Evolutionary conservation across 2,329 filamentous ascomycete genomes (phyloP).

Genomic region (Ophiocordyceps camponoti-saundersi): DNA sequence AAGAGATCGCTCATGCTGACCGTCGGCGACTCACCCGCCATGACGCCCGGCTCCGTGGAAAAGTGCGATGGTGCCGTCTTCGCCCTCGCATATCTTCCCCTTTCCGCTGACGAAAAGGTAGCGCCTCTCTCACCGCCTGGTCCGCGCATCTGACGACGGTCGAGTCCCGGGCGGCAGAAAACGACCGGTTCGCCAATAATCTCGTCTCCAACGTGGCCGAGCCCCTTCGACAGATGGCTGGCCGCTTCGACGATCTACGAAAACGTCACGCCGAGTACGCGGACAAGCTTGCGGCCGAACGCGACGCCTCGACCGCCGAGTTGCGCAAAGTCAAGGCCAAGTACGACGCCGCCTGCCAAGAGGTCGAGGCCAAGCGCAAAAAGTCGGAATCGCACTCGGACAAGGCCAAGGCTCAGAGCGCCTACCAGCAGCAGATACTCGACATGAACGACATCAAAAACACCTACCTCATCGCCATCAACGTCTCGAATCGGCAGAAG

Average conservation of each 20-base stretch:
- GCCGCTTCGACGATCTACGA: slow-evolving; percentile 76
- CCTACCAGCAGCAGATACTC: slow-evolving; percentile 78
- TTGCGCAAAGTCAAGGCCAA: slow-evolving; percentile 82
- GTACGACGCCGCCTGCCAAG: slow-evolving; percentile 85
- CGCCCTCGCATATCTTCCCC: background rate
- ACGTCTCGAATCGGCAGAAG: slow-evolving; percentile 94
- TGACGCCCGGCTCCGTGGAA: slow-evolving; percentile 91
- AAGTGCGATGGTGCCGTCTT: slow-evolving; percentile 31
- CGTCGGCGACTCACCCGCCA: slow-evolving; percentile 79
- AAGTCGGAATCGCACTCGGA: slow-evolving; percentile 92
- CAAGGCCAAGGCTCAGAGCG: slow-evolving; percentile 77
- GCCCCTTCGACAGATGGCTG: slow-evolving; percentile 58
- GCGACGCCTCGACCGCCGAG: slow-evolving; percentile 68
- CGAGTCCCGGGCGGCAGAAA: slow-evolving; percentile 74
- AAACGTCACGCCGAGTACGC: slow-evolving; percentile 86
- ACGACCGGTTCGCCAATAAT: slow-evolving; percentile 69
- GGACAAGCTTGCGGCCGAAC: slow-evolving; percentile 73
- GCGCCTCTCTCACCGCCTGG: slow-evolving; percentile 94
- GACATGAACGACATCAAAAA: slow-evolving; percentile 99
- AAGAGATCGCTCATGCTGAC: slow-evolving; percentile 76
- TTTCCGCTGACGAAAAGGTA: slow-evolving; percentile 15
- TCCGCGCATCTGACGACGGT: slow-evolving; percentile 81
- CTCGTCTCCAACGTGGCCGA: slow-evolving; percentile 70
- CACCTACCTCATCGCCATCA: slow-evolving; percentile 90
- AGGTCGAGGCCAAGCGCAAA: slow-evolving; percentile 86